Base-by-base conservation (phyloP, 805 yeast genomes). In the Vanderwaltozyma tropicalis region DNA sequence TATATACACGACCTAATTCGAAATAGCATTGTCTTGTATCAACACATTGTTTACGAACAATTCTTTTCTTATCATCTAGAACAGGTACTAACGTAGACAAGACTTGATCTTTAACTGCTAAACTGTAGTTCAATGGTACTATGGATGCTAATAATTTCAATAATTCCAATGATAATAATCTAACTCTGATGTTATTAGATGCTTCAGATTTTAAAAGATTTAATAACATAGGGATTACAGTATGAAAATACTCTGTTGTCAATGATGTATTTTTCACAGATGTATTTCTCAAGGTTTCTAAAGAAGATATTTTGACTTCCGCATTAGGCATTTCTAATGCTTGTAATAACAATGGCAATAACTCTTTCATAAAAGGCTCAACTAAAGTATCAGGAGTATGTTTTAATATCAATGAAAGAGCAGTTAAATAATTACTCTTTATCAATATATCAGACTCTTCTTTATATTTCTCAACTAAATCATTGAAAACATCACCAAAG, bases 11-110 rank as follows among this genome's bases (percentile, higher is more conserved):
- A 30, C 71, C 69, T 24, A 67, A 40, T 39, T 82, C 94, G 55
- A 64, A 84, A 50, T 74, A 80, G 0, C 69, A 63, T 54, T 89
- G 96, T 52, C 96, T 73, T 38, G 89, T 75, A 47, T 81, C 86
- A 37, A 82, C 78, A 6, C 89, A 81, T 36, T 74, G 68, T 53
- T 76, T 80, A 52, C 98, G 72, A 1, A 89, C 84, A 2, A 59
- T 62, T 57, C 98, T 72, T 52, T 69, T 79, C 34, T 68, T 69
- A 56, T 89, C 96, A 47, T 81, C 92, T 44, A 92, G 63, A 0
- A 72, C 77, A 1, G 51, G 54, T 1, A 62, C 64, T 32, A 83
- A 60, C 12, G 64, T 67, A 15, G 49, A 56, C 27, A 83, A 63
- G 10, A 84, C 63, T 10, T 55, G 58, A 4, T 53, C 53, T 52